These are phyloP conservation scores for Solanum tacnaense DNA, from an alignment of 257 asterid genomes.

Conservation along the genomic window DNA sequence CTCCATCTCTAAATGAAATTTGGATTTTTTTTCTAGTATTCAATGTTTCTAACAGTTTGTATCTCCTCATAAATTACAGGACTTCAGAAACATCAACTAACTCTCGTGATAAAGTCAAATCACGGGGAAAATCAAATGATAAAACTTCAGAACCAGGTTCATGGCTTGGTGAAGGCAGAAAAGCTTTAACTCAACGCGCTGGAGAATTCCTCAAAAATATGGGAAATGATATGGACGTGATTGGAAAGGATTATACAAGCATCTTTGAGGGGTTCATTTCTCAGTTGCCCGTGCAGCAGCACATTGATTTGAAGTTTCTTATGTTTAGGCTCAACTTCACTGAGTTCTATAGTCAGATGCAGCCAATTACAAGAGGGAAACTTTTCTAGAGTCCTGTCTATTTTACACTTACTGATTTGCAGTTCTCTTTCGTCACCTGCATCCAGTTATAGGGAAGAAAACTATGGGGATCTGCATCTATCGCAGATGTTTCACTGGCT, in stretches of 20 bases:
- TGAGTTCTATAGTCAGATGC: slow-evolving; percentile 67
- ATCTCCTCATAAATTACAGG: slow-evolving; percentile 32
- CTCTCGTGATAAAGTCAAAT: slow-evolving; percentile 43
- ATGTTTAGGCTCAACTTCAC: slow-evolving; percentile 92
- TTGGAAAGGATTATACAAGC: slow-evolving; percentile 72
- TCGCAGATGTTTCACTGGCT: not conserved
- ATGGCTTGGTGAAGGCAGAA: slow-evolving; percentile 95
- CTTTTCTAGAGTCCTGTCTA: slow-evolving; percentile 3
- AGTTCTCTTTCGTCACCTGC: not conserved
- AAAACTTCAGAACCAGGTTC: slow-evolving; percentile 56
- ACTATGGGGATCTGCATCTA: not conserved
- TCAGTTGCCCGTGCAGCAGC: slow-evolving; percentile 77
- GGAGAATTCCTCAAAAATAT: slow-evolving; percentile 66
- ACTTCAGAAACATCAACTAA: slow-evolving; percentile 30
- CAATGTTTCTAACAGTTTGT: slow-evolving; percentile 3
- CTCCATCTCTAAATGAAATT: not conserved
- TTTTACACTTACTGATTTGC: not conserved
- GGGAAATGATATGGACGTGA: slow-evolving; percentile 75
- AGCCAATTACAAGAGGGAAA: slow-evolving; percentile 40
- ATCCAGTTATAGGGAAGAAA: not conserved
- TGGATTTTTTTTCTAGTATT: not conserved
- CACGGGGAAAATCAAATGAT: slow-evolving; percentile 35
- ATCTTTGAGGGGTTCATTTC: slow-evolving; percentile 84
- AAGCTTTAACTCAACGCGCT: slow-evolving; percentile 72
- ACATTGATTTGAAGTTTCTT: slow-evolving; percentile 86